Conservation (phyloP, 2,329 filamentous ascomycete species). For the Talaromyces piceae region DNA sequence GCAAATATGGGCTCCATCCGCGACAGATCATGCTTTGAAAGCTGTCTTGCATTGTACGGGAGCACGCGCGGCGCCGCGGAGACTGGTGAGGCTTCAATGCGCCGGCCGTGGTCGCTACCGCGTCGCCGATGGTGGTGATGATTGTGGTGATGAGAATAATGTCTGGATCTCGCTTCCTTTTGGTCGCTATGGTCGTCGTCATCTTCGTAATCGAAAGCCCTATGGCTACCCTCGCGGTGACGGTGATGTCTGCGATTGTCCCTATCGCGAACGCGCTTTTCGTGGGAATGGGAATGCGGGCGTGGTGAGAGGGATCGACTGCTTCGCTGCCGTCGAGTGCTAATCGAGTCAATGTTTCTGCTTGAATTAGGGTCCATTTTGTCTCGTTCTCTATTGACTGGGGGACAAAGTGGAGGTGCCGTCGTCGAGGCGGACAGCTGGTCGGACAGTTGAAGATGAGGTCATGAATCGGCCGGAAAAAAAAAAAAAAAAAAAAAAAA, state of each 20-base stretch:
- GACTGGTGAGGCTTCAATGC: conserved; percentile 6
- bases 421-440: background rate
- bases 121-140: conserved; percentile 14
- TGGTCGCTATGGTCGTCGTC: background rate
- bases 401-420: background rate
- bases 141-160: conserved; percentile 10
- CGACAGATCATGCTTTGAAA: conserved; percentile 63
- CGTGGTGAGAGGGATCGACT: conserved; percentile 10
- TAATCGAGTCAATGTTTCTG: background rate
- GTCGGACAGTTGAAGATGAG: background rate
- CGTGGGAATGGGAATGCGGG: conserved; percentile 1
- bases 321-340: conserved; percentile 5
- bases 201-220: background rate
- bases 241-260: conserved; percentile 27
- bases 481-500: background rate
- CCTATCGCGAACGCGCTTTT: conserved; percentile 26
- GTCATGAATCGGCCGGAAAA: background rate
- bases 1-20: conserved; percentile 66
- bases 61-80: conserved; percentile 35
- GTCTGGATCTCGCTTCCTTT: background rate
- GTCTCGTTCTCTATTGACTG: background rate
- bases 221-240: conserved; percentile 14
- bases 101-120: conserved; percentile 9
- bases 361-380: conserved; percentile 2
- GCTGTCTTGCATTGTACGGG: conserved; percentile 57